These are phyloP conservation scores for Tetracladium maxilliforme DNA, from an alignment of 2,329 filamentous ascomycete species.

Conservation along the genomic window DNA sequence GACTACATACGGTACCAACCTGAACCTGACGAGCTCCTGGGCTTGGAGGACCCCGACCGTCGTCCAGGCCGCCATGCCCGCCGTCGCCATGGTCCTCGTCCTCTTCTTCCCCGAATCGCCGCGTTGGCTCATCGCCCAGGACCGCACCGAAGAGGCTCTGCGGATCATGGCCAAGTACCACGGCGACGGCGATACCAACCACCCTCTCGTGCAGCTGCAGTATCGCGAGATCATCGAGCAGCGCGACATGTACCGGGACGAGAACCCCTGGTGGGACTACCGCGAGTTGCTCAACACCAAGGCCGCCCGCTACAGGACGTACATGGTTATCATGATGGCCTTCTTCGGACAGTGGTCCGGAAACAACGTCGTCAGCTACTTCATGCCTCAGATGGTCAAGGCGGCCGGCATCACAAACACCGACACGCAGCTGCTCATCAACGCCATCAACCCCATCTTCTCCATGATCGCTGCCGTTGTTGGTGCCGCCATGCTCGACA, in stretches of 20 bases:
- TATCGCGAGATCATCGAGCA: slow-evolving; percentile 40
- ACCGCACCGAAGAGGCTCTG: slow-evolving; percentile 38
- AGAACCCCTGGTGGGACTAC: slow-evolving; percentile 47
- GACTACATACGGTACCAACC: slow-evolving; percentile 26
- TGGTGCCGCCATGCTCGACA: slow-evolving; percentile 22
- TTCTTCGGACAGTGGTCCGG: slow-evolving; percentile 35
- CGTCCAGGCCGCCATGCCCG: slow-evolving; percentile 28
- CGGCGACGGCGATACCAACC: slow-evolving; percentile 32
- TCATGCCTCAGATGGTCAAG: slow-evolving; percentile 25
- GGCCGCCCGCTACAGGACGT: slow-evolving; percentile 29
- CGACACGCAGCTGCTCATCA: slow-evolving; percentile 23
- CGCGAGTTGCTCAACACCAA: slow-evolving; percentile 32
- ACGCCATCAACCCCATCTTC: slow-evolving; percentile 27
- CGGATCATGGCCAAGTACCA: slow-evolving; percentile 42
- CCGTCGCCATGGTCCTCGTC: slow-evolving; percentile 28
- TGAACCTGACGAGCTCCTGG: slow-evolving; percentile 24
- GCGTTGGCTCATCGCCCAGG: slow-evolving; percentile 38
- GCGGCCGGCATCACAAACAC: slow-evolving; percentile 22
- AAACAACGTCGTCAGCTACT: slow-evolving; percentile 27
- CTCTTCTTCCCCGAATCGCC: slow-evolving; percentile 39
- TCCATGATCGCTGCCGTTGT: slow-evolving; percentile 23
- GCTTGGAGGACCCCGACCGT: slow-evolving; percentile 46
- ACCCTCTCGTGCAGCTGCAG: slow-evolving; percentile 36
- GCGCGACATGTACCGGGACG: slow-evolving; percentile 27
- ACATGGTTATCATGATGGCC: slow-evolving; percentile 33